These are phyloP conservation scores for Cladosporium halotolerans DNA, from an alignment of 2,329 filamentous ascomycete species.

Conservation along the genomic window DNA sequence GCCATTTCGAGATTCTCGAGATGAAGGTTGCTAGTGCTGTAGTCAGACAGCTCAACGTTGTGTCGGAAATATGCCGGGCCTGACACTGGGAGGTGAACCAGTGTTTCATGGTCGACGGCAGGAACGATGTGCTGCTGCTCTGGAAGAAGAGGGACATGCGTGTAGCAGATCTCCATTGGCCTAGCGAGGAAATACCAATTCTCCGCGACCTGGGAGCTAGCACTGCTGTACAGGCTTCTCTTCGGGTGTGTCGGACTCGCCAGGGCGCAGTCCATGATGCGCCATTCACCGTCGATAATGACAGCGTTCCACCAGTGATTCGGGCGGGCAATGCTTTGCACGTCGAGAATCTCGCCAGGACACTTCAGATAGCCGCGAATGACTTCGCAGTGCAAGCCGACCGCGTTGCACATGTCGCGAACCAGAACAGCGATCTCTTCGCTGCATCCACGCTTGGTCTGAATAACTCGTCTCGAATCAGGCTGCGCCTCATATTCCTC, in stretches of 20 bases:
- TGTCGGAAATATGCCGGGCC: constrained; percentile 87
- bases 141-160: constrained; percentile 82
- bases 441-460: constrained; percentile 74
- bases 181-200: constrained; percentile 89
- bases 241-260: constrained; percentile 86
- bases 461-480: constrained; percentile 76
- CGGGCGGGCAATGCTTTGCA: constrained; percentile 72
- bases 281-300: constrained; percentile 89
- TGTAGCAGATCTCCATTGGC: constrained; percentile 88
- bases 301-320: constrained; percentile 99
- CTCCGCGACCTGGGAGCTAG: constrained; percentile 65
- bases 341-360: constrained; percentile 75
- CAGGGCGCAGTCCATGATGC: constrained; percentile 89
- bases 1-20: constrained; percentile 92
- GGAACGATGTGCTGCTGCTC: constrained; percentile 91
- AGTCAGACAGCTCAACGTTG: constrained; percentile 71
- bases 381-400: constrained; percentile 81
- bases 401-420: constrained; percentile 85
- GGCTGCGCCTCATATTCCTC: constrained; percentile 84
- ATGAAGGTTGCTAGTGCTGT: constrained; percentile 78
- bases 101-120: constrained; percentile 73
- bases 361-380: constrained; percentile 85
- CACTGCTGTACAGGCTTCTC: constrained; percentile 69
- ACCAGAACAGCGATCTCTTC: constrained; percentile 87
- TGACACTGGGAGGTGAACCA: constrained; percentile 78